A percentile compares a stretch with the other conserved stretches of the same genome.
These are phyloP conservation scores for Rutstroemia sp. DNA, from an alignment of 2,329 filamentous ascomycete species.

Conservation along the genomic window DNA sequence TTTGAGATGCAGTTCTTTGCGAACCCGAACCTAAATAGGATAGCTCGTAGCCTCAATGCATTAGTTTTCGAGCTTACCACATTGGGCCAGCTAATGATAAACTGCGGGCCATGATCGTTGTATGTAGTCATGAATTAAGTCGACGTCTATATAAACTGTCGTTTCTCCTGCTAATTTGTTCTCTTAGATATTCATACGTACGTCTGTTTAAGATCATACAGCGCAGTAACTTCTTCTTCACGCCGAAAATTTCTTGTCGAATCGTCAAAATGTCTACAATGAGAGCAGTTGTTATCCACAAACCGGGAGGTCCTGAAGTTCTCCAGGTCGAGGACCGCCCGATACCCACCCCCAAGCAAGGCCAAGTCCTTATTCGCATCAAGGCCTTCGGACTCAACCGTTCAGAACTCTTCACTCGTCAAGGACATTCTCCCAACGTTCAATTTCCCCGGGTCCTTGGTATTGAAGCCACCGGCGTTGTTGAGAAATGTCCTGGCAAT, in stretches of 20 bases:
- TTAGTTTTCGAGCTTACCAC: too few species aligned
- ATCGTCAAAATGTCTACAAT: constrained; percentile 13
- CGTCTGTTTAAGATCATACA: too few species aligned
- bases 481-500: constrained; percentile 16
- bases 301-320: constrained; percentile 15
- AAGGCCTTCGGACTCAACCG: constrained; percentile 78
- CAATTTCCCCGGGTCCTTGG: constrained; percentile 19
- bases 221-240: too few species aligned
- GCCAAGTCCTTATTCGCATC: constrained; percentile 71
- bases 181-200: too few species aligned
- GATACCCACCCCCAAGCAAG: constrained; percentile 32
- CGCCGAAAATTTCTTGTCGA: neutral
- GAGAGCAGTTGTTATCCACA: constrained; percentile 18
- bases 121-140: too few species aligned
- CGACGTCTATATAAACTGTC: too few species aligned
- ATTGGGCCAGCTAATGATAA: too few species aligned
- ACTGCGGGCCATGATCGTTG: too few species aligned
- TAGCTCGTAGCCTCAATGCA: too few species aligned
- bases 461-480: constrained; percentile 19
- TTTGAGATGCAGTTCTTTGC: neutral
- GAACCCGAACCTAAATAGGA: too few species aligned
- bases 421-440: constrained; percentile 15
- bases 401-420: constrained; percentile 57
- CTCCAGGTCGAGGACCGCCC: constrained; percentile 16
- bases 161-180: too few species aligned